Percentiles rank a stretch among this genome's conserved stretches.
Evolutionary conservation across 805 yeast genomes (phyloP).

Genomic region (Teunomyces funiuensis): DNA sequence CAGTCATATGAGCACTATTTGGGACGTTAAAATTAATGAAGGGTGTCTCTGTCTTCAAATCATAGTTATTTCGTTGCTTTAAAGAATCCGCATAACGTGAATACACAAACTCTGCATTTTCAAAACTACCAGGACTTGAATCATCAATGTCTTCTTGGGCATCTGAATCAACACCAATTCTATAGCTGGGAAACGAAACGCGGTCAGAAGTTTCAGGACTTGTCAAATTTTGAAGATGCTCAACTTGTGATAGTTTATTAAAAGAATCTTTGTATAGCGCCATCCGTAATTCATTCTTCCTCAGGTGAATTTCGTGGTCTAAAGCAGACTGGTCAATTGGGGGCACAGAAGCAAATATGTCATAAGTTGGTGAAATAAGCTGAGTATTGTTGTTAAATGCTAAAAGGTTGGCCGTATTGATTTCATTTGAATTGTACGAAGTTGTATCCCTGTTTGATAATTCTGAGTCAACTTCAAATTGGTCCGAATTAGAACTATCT

Average conservation of each 20-base stretch:
- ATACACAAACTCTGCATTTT: conserved; percentile 8
- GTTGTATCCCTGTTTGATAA: not conserved
- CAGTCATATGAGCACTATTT: not conserved
- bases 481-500: conserved; percentile 1
- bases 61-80: not conserved
- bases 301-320: conserved; percentile 12
- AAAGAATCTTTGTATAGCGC: conserved; percentile 14
- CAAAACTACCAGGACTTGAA: conserved; percentile 6
- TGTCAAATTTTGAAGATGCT: conserved; percentile 1
- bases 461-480: conserved; percentile 2
- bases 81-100: conserved; percentile 1
- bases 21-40: not conserved
- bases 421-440: conserved; percentile 5
- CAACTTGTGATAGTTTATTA: conserved; percentile 7
- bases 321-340: conserved; percentile 10
- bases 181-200: not conserved
- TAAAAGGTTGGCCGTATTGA: not conserved
- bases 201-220: not conserved
- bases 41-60: not conserved
- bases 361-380: not conserved
- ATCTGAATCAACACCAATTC: conserved; percentile 1
- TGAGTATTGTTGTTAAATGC: not conserved
- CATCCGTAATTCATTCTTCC: conserved; percentile 11
- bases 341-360: conserved; percentile 13
- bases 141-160: conserved; percentile 3